A percentile compares a stretch with the other conserved stretches of the same genome.
Evolutionary conservation across 2,329 filamentous ascomycete species (phyloP).

Genomic region (Pestalotiopsis sp.): DNA sequence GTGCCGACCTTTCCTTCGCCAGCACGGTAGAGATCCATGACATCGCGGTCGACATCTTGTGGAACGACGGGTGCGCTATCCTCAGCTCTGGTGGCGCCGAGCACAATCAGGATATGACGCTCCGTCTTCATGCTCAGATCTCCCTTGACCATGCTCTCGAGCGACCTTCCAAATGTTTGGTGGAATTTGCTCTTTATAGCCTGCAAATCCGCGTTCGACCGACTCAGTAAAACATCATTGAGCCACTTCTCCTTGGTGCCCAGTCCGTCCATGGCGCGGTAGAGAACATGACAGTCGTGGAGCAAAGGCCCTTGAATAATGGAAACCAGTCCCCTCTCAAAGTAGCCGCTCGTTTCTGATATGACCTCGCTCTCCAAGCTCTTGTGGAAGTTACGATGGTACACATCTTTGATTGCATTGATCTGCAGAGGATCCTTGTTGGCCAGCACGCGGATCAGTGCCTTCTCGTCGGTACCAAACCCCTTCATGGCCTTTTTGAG

Average conservation of each 20-base stretch:
- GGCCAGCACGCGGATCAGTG: conserved; percentile 70
- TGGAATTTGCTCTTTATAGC: conserved; percentile 84
- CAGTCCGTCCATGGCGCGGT: conserved; percentile 73
- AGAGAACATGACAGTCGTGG: conserved; percentile 72
- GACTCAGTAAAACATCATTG: conserved; percentile 81
- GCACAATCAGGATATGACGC: conserved; percentile 80
- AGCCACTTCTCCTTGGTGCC: conserved; percentile 87
- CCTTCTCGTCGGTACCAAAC: conserved; percentile 84
- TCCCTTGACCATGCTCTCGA: conserved; percentile 73
- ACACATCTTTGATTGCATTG: conserved; percentile 68
- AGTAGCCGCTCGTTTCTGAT: conserved; percentile 75
- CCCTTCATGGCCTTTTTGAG: conserved; percentile 89
- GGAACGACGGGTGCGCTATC: conserved; percentile 76
- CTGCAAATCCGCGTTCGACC: conserved; percentile 84
- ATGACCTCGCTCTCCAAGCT: conserved; percentile 76
- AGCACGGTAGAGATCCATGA: conserved; percentile 75
- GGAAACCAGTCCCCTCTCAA: conserved; percentile 74
- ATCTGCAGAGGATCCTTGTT: conserved; percentile 80
- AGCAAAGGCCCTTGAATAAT: conserved; percentile 78
- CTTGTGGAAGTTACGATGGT: conserved; percentile 64
- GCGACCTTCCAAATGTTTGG: conserved; percentile 62
- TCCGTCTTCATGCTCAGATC: conserved; percentile 89
- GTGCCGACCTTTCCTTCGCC: conserved; percentile 75
- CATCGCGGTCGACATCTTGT: conserved; percentile 74
- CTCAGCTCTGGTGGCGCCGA: conserved; percentile 74